Base-by-base conservation (phyloP, 805 yeast genomes). In the Phaffomyces thermotolerans region DNA sequence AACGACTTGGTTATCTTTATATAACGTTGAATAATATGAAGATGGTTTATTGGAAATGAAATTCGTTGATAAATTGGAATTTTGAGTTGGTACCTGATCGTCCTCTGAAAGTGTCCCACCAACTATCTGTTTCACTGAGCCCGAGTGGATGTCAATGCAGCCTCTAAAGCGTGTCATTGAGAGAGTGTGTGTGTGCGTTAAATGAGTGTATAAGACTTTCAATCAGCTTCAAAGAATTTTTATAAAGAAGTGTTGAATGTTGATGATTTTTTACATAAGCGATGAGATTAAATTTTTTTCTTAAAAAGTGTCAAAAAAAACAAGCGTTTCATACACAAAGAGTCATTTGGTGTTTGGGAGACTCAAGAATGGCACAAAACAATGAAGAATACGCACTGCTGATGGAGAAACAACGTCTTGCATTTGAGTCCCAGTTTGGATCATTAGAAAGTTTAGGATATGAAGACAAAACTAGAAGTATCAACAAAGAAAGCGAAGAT, bases 91-190 rank as follows among this genome's bases (percentile, higher is more conserved):
- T 3, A 63, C 14, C n/a, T 13, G 63, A 50, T 78, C 81, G 46
- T 80, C 82, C 10, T 68, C 66, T 0, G 73, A 70, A 18, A 93
- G 68, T 0, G 96, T 84, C 0, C 96, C 95, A 7, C 99, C 99
- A 1, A 93, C 97, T 42, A 93, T 93, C 62, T 93, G 99, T 58
- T 93, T 93, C 48, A 93, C 99, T 52, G 86, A 83, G 2, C 99
- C 99, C 8, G 84, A 76, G 63, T 93, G 99, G 46, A 93, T 80
- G 60, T 93, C 99, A 33, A 93, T 91, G 58, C 99, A 93, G 1
- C 97, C 98, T 56, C 90, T 77, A 65, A 87, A 93, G 41, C 73
- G 72, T 0, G 96, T 90, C 96, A 20, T 20, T 20, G 22, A 20
- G 22, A 20, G 22, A n/a, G n/a, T n/a, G n/a, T n/a, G n/a, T n/a